phyloP scores from a whole-genome alignment of 495 filamentous ascomycete genomes.

The Amniculicola lignicola region DNA sequence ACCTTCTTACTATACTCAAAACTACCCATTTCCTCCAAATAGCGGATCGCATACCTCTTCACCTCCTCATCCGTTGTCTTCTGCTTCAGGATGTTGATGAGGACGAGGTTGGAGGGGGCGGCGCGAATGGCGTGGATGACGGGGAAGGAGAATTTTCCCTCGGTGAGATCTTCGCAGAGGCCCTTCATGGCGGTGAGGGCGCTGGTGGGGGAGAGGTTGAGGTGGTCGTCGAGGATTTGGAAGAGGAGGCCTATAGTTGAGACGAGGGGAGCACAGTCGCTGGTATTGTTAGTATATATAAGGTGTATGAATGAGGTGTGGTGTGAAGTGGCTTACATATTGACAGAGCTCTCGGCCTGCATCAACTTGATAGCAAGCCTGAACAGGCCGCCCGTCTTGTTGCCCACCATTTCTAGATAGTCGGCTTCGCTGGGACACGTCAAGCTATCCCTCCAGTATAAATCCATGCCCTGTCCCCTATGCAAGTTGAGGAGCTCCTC shows the following conservation, averaged over 20 bases:
- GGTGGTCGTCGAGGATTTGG: conserved; percentile 95
- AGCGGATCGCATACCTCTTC: conserved; percentile 85
- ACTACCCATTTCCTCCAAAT: conserved; percentile 85
- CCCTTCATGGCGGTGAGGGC: conserved; percentile 88
- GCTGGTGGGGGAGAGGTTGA: conserved; percentile 67
- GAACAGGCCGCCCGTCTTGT: conserved; percentile 97
- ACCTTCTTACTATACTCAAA: conserved; percentile 81
- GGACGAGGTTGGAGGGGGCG: conserved; percentile 71
- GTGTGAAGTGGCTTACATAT: conserved; percentile 45
- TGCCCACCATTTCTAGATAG: conserved; percentile 97
- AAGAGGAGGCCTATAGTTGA: conserved; percentile 90
- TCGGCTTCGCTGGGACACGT: conserved; percentile 93
- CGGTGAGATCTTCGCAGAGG: conserved; percentile 92
- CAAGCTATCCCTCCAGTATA: conserved; percentile 93
- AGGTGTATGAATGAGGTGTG: background rate
- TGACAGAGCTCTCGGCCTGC: conserved; percentile 75
- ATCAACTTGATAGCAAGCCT: conserved; percentile 91
- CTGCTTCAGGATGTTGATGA: conserved; percentile 90
- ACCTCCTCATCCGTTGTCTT: conserved; percentile 81
- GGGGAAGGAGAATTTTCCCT: conserved; percentile 97
- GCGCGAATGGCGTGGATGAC: conserved; percentile 92
- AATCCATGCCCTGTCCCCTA: conserved; percentile 93
- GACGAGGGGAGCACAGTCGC: conserved; percentile 80
- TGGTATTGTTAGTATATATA: conserved; percentile 17
- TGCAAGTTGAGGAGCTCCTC: conserved; percentile 93